Evolutionary conservation across 345 rosid species (phyloP), one percentile per base, ranked within the genome.

Genomic region (Nephelium lappaceum): DNA sequence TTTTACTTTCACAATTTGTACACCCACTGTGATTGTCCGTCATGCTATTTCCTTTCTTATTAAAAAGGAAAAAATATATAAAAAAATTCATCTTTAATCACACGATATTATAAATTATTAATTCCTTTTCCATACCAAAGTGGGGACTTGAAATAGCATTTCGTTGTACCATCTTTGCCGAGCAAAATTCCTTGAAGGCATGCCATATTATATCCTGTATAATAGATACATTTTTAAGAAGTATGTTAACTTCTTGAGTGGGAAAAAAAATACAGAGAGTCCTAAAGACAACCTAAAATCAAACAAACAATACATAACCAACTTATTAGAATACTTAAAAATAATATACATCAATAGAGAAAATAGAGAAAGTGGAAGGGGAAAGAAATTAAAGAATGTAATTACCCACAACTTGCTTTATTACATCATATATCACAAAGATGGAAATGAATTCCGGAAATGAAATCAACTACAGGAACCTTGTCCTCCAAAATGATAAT

Each of bases 141-240:
- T 87, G 82, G 66, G 91, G 89, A 74, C 82, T 84, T 55, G 87
- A 83, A 83, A 51, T 74, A 73, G 89, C 78, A 83, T 88, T 84
- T 45, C 27, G 75, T 51, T 82, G 91, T 57, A 92, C 76, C 88
- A 93, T 85, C 91, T 87, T 93, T 8, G 93, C 98, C 4, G 89
- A 81, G 74, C 95, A 93, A 39, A 61, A 85, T 87, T 91, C 88
- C 31, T 78, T 74, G 73, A 93, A 90, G 78, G 87, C 97, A 82
- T 78, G 84, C 89, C 87, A 80, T 75, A 92, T 85, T 76, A 93
- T 79, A 84, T 86, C 91, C 98, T 95, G 87, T 68, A 77, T 12
- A 74, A 45, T 70, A 58, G 14, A 24, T 11, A 74, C 27, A n/a
- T 55, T 79, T 61, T 63, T 79, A 49, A 73, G 47, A 11, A 15